Percentiles rank a stretch among this genome's conserved stretches.
phyloP scores from a whole-genome alignment of 768 basidiomycete species.

The Tricholoma sp. region DNA sequence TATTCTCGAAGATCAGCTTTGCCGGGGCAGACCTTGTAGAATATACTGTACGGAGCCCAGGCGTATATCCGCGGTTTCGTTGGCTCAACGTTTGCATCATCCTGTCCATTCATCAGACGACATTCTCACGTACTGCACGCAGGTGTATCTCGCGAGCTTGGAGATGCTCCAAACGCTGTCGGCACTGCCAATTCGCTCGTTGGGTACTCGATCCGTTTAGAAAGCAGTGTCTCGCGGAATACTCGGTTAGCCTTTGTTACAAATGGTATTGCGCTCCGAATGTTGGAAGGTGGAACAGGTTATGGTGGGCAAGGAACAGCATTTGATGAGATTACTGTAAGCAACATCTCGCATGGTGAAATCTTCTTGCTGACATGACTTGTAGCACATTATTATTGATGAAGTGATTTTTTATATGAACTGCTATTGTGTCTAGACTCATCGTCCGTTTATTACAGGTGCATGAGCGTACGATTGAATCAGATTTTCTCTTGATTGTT shows the following conservation, averaged over 20 bases:
- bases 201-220: slow-evolving; percentile 92
- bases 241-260: slow-evolving; percentile 85
- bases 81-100: slow-evolving; percentile 65
- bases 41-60: slow-evolving; percentile 95
- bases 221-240: slow-evolving; percentile 75
- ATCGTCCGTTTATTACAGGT: slow-evolving; percentile 43
- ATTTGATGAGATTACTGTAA: slow-evolving; percentile 92
- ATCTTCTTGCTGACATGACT: slow-evolving; percentile 3
- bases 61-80: slow-evolving; percentile 91
- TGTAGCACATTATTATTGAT: slow-evolving; percentile 89
- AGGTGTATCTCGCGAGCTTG: slow-evolving; percentile 85
- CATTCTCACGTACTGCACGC: slow-evolving; percentile 1
- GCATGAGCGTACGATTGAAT: slow-evolving; percentile 95
- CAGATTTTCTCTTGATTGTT: slow-evolving; percentile 93
- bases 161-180: slow-evolving; percentile 73
- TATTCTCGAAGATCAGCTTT: slow-evolving; percentile 85
- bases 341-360: slow-evolving; percentile 13
- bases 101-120: background rate
- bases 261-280: slow-evolving; percentile 91
- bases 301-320: slow-evolving; percentile 67
- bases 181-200: slow-evolving; percentile 78
- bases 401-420: slow-evolving; percentile 47
- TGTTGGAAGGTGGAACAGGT: slow-evolving; percentile 86
- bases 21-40: slow-evolving; percentile 76
- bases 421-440: background rate